These are phyloP conservation scores for Globisporangium cederbergense DNA, from an alignment of 352 stramenopile species.

Conservation along the genomic window DNA sequence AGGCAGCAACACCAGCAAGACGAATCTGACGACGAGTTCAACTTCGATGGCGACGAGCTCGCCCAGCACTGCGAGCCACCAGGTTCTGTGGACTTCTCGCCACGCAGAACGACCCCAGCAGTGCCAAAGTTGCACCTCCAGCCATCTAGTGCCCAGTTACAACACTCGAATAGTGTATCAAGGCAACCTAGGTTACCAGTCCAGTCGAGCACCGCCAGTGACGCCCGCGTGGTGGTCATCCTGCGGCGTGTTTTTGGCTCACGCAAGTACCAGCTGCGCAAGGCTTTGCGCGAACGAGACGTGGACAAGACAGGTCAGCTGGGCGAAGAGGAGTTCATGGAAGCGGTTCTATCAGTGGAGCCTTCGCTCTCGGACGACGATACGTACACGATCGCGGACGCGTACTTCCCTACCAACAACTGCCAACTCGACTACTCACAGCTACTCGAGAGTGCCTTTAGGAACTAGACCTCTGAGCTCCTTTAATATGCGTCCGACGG, in stretches of 20 bases:
- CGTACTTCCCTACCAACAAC: constrained; percentile 76
- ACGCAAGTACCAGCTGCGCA: constrained; percentile 71
- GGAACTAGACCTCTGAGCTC: constrained; percentile 15
- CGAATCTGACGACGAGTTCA: constrained; percentile 7
- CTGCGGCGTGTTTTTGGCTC: constrained; percentile 51
- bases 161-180: background rate
- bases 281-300: constrained; percentile 59
- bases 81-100: background rate
- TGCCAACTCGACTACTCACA: constrained; percentile 59
- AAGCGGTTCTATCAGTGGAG: constrained; percentile 53
- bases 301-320: constrained; percentile 49
- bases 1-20: background rate
- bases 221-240: constrained; percentile 37
- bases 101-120: background rate
- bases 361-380: constrained; percentile 66
- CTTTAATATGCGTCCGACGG: constrained; percentile 38
- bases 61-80: constrained; percentile 15
- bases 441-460: constrained; percentile 68
- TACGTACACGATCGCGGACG: constrained; percentile 65
- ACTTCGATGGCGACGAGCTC: constrained; percentile 9
- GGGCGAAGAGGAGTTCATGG: constrained; percentile 76
- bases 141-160: background rate
- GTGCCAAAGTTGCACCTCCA: constrained; percentile 6
- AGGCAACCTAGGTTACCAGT: background rate
- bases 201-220: background rate